Evolutionary conservation across 2,329 filamentous ascomycete species (phyloP).

Genomic region (Trichophyton simii): DNA sequence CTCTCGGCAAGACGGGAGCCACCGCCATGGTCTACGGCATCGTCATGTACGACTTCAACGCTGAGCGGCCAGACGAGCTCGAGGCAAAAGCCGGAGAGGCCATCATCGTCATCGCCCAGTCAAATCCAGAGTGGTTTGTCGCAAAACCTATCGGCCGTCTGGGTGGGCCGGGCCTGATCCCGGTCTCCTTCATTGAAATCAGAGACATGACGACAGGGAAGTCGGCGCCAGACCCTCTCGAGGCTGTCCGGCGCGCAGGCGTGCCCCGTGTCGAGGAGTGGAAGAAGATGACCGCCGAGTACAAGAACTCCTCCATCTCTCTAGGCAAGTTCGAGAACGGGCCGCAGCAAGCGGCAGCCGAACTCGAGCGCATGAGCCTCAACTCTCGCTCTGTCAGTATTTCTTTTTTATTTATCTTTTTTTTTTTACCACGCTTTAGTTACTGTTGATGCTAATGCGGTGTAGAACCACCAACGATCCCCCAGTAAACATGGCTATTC

Average conservation of each 20-base stretch:
- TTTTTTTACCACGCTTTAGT: neutral
- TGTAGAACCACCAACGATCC: slow-evolving; percentile 28
- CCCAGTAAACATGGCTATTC: slow-evolving; percentile 24
- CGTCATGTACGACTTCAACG: slow-evolving; percentile 93
- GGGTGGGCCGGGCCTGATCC: slow-evolving; percentile 90
- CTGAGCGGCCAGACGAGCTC: slow-evolving; percentile 87
- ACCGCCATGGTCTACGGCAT: slow-evolving; percentile 93
- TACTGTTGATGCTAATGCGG: neutral
- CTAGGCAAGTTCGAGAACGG: slow-evolving; percentile 68
- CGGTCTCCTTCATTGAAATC: slow-evolving; percentile 93
- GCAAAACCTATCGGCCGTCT: slow-evolving; percentile 96
- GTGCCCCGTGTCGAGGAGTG: slow-evolving; percentile 95
- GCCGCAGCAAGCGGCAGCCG: slow-evolving; percentile 51
- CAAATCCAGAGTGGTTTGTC: slow-evolving; percentile 97
- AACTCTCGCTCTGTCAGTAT: slow-evolving; percentile 36
- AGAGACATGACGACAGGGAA: slow-evolving; percentile 82
- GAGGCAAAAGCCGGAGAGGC: slow-evolving; percentile 91
- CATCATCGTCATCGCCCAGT: slow-evolving; percentile 97
- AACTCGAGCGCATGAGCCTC: slow-evolving; percentile 69
- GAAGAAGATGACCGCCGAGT: slow-evolving; percentile 99
- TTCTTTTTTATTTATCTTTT: no score
- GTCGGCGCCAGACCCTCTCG: slow-evolving; percentile 66
- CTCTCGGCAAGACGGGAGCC: slow-evolving; percentile 38
- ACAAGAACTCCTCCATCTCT: slow-evolving; percentile 98
- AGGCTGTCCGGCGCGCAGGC: slow-evolving; percentile 75